Evolutionary conservation across 2,329 filamentous ascomycete genomes (phyloP), one percentile per base, ranked within the genome.

Genomic region (Penicillium sp.): DNA sequence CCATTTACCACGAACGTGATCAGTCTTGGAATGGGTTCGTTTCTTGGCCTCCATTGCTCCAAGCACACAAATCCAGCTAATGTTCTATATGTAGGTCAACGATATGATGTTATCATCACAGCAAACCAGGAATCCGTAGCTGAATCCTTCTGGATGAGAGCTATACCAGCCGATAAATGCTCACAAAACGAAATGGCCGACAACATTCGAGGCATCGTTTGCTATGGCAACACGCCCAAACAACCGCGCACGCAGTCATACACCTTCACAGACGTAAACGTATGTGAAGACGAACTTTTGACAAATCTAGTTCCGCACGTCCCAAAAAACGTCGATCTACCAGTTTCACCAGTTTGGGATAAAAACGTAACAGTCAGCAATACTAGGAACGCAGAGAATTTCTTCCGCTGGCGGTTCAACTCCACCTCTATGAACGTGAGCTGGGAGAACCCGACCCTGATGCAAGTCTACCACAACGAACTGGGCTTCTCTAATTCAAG

Each of bases 1-100:
- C 85, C 85, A 0, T 88, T 82, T 59, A 71, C 72, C 0, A 80
- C 83, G 0, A 75, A 77, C 0, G 73, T 72, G 21, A 49, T 85
- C 4, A 73, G 74, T 27, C 66, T 83, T 45, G 75, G 71, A 7
- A 79, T 81, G 61, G 79, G 79, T 67, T 55, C 9, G 49, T 43
- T 13, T 9, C 9, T 43, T 10, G 29, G 69, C 23, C 27, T 23
- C 17, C 1, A 8, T 10, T 1, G 5, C 17, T 25, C 2, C n/a
- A 38, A 7, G 1, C 12, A 2, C 25, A 45, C 42, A 49, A 42
- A 39, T 2, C 9, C 21, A 3, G n/a, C 44, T 63, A 36, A 62
- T 49, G 4, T 9, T n/a, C 2, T 13, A 43, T 10, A 35, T n/a
- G 0, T 17, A 72, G 71, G 70, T 6, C 75, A 77, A 63, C 70